Conservation (phyloP, 768 basidiomycete species). For the Thelephora ganbajun region DNA sequence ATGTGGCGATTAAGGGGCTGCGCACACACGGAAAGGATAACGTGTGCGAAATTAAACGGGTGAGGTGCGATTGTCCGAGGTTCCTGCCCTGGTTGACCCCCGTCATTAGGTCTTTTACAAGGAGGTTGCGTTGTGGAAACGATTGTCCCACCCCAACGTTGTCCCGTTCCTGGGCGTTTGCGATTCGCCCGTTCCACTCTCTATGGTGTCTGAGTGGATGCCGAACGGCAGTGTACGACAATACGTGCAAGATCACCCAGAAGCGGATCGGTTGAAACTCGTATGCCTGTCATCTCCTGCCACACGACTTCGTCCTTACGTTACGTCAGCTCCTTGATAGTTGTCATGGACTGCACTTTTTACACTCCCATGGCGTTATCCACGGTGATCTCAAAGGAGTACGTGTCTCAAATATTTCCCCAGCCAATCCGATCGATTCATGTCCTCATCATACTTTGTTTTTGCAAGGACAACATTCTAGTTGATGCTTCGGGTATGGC, state of each 20-base stretch:
- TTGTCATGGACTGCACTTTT: not conserved
- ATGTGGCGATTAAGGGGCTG: not conserved
- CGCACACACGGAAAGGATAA: not conserved
- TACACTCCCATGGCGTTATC: not conserved
- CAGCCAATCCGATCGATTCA: not conserved
- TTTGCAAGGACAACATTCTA: conserved; percentile 7
- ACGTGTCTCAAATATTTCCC: not conserved
- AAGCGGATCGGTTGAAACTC: too few relatives aligned
- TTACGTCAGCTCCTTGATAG: not conserved
- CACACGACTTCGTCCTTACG: too few relatives aligned
- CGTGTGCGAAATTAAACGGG: too few relatives aligned
- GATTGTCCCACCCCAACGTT: conserved; percentile 4
- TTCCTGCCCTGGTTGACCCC: not conserved
- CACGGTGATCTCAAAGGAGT: conserved; percentile 5
- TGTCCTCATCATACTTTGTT: not conserved
- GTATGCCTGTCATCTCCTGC: too few relatives aligned
- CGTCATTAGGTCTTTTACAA: not conserved
- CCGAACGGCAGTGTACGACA: not conserved
- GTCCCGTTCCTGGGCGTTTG: conserved; percentile 5
- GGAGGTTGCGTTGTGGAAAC: conserved; percentile 5
- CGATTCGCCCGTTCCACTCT: not conserved
- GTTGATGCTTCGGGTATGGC: conserved; percentile 6
- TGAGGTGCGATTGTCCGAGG: not conserved
- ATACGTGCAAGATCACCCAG: not conserved
- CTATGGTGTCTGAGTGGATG: not conserved